These are phyloP conservation scores for Martensiomyces pterosporus DNA, from an alignment of 192 early-diverging fungal species.

Conservation along the genomic window DNA sequence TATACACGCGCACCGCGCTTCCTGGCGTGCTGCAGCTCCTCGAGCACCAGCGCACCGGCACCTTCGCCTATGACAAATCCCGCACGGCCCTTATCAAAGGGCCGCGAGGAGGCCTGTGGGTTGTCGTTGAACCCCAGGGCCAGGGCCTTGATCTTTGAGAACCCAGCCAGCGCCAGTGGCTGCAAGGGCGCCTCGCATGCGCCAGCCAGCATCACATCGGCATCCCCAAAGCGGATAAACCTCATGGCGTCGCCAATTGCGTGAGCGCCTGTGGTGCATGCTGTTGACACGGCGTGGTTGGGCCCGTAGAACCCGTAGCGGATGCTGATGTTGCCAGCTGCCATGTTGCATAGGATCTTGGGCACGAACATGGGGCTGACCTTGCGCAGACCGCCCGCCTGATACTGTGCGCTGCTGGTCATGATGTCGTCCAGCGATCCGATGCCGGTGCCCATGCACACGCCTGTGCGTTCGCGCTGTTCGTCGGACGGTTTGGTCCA, in stretches of 20 bases:
- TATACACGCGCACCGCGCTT: constrained; percentile 84
- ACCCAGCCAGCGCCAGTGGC: constrained; percentile 85
- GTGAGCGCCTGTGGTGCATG: constrained; percentile 95
- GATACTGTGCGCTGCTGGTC: constrained; percentile 51
- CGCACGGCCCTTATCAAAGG: constrained; percentile 80
- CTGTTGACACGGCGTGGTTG: constrained; percentile 88
- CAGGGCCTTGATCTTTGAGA: constrained; percentile 76
- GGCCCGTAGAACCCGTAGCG: constrained; percentile 82
- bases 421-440: constrained; percentile 86
- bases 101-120: constrained; percentile 78
- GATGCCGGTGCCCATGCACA: constrained; percentile 94
- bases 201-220: constrained; percentile 94
- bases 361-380: constrained; percentile 92
- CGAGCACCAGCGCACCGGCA: constrained; percentile 80
- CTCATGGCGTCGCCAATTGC: constrained; percentile 91
- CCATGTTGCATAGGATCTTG: constrained; percentile 88
- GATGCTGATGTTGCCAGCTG: constrained; percentile 89
- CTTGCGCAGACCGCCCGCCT: constrained; percentile 57
- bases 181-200: constrained; percentile 82
- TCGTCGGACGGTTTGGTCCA: constrained; percentile 59
- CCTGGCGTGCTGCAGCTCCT: constrained; percentile 84
- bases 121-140: constrained; percentile 74
- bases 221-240: constrained; percentile 88
- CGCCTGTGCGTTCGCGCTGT: constrained; percentile 67
- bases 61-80: constrained; percentile 97